Conservation (phyloP, 345 rosid species). For the Heritiera fomes region DNA sequence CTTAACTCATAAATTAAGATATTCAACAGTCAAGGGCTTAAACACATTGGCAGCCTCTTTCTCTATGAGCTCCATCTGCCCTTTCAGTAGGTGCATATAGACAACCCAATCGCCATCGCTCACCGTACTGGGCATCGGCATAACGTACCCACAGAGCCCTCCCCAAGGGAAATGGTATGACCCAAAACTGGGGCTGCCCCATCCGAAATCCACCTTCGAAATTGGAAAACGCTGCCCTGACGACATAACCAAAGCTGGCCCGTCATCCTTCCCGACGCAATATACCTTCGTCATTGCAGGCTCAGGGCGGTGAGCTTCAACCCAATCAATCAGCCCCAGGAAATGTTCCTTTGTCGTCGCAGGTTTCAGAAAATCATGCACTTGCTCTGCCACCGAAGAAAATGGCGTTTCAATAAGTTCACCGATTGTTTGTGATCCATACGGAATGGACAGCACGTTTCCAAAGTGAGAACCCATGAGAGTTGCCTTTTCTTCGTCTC, state of each 20-base stretch:
- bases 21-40: conserved; percentile 13
- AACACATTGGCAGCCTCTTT: not conserved
- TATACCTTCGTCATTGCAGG: not conserved
- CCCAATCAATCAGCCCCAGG: conserved; percentile 69
- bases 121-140: conserved; percentile 16
- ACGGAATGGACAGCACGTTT: conserved; percentile 60
- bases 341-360: conserved; percentile 53
- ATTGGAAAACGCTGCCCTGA: conserved; percentile 23
- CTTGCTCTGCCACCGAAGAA: conserved; percentile 44
- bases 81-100: conserved; percentile 31
- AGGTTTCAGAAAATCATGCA: conserved; percentile 42
- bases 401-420: conserved; percentile 42
- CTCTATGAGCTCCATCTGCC: conserved; percentile 18
- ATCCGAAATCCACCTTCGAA: conserved; percentile 18
- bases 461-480: conserved; percentile 48
- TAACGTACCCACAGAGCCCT: conserved; percentile 12
- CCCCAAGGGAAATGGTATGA: conserved; percentile 25
- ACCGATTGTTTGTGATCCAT: conserved; percentile 25
- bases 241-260: conserved; percentile 13
- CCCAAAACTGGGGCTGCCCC: conserved; percentile 13
- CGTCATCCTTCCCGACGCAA: not conserved
- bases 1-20: not conserved
- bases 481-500: not conserved
- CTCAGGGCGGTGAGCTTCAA: conserved; percentile 27
- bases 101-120: conserved; percentile 31